Conservation (phyloP, 371 early-diverging fungal genomes). For the Apophysomyces elegans region DNA sequence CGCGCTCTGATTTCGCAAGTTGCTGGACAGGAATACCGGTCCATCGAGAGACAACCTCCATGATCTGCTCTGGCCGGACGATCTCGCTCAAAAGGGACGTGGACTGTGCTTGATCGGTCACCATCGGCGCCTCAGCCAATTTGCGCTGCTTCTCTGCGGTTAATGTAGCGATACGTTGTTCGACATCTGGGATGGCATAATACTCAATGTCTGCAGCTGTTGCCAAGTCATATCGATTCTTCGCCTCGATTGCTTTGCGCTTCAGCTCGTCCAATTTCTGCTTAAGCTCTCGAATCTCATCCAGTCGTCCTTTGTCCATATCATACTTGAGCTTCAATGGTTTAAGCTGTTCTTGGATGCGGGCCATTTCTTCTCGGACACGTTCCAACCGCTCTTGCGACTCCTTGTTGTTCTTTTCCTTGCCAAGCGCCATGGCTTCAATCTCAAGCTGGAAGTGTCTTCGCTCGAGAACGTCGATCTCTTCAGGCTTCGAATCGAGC, state of each 20-base stretch:
- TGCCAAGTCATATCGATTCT: constrained; percentile 75
- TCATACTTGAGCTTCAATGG: constrained; percentile 90
- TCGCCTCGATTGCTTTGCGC: constrained; percentile 86
- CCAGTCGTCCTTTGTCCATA: constrained; percentile 81
- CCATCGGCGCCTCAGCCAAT: constrained; percentile 53
- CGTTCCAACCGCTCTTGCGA: constrained; percentile 78
- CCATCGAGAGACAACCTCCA: constrained; percentile 85
- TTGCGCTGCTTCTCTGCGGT: constrained; percentile 60
- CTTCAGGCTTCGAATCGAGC: constrained; percentile 94
- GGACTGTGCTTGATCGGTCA: constrained; percentile 38
- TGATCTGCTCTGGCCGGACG: constrained; percentile 87
- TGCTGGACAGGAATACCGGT: constrained; percentile 90
- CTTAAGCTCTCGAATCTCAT: constrained; percentile 85
- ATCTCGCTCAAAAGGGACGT: constrained; percentile 72
- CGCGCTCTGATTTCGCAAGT: constrained; percentile 79
- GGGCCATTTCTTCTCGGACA: constrained; percentile 85
- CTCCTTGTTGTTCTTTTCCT: constrained; percentile 86
- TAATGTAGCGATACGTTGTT: constrained; percentile 63
- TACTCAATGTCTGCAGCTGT: constrained; percentile 86
- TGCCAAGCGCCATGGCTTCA: constrained; percentile 90
- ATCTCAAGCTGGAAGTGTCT: constrained; percentile 91
- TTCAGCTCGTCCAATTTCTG: constrained; percentile 88
- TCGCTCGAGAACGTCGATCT: constrained; percentile 93
- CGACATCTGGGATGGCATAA: constrained; percentile 88
- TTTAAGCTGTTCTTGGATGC: constrained; percentile 81